These are phyloP conservation scores for Aspergillus pseudotamarii DNA, from an alignment of 2,329 filamentous ascomycete genomes.

Conservation along the genomic window DNA sequence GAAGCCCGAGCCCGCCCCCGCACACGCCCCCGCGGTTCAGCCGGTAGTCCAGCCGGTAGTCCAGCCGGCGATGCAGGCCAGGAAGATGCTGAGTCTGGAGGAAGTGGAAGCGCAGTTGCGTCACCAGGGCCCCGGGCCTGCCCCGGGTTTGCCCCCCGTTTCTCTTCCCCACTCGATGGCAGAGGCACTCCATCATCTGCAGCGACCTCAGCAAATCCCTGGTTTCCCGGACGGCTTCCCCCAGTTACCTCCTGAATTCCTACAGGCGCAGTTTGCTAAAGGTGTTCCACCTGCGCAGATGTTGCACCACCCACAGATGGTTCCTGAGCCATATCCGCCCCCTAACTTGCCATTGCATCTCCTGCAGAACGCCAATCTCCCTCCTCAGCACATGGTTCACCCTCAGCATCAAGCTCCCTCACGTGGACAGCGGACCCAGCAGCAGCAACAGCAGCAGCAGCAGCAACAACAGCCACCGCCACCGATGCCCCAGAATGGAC, in stretches of 20 bases:
- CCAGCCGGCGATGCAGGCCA: constrained; percentile 44
- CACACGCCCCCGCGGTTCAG: background rate
- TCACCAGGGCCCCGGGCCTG: constrained; percentile 55
- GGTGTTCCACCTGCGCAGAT: constrained; percentile 40
- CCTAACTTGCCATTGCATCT: constrained; percentile 68
- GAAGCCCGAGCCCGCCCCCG: constrained; percentile 32
- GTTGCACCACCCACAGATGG: constrained; percentile 42
- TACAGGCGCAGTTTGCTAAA: constrained; percentile 47
- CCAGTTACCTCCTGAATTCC: constrained; percentile 48
- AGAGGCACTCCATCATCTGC: constrained; percentile 36
- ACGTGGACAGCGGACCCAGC: constrained; percentile 39
- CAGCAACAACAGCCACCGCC: constrained; percentile 38
- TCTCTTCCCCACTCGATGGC: constrained; percentile 32
- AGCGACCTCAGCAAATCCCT: constrained; percentile 34
- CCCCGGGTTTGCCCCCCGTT: constrained; percentile 27
- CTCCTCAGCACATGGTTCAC: constrained; percentile 49
- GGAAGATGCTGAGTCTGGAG: constrained; percentile 92
- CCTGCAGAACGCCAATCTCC: constrained; percentile 75
- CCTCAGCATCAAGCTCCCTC: constrained; percentile 42
- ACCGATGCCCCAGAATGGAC: constrained; percentile 36
- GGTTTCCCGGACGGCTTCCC: constrained; percentile 34
- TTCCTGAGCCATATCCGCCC: constrained; percentile 45
- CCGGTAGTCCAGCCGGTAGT: constrained; percentile 14
- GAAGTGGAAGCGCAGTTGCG: constrained; percentile 96
- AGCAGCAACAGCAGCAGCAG: constrained; percentile 35